Conservation (phyloP, 441 rosid species). For the Euphorbia schlechtendalii region DNA sequence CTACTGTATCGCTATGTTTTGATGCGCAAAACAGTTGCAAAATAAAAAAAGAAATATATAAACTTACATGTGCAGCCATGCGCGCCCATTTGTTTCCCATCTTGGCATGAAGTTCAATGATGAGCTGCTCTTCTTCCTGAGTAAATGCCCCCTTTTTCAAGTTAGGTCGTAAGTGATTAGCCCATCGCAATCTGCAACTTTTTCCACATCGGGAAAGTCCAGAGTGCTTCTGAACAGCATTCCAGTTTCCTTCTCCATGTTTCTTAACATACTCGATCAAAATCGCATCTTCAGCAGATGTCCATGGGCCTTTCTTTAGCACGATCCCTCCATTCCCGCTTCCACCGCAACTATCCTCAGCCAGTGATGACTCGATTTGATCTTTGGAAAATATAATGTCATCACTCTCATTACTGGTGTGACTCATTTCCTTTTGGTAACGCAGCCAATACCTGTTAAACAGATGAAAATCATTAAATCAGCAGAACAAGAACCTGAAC, state of each 20-base stretch:
- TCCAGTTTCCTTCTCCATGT: conserved; percentile 99
- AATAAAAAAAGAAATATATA: no score
- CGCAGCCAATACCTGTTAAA: conserved; percentile 31
- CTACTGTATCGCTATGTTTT: not conserved
- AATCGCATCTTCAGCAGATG: conserved; percentile 84
- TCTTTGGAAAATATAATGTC: conserved; percentile 48
- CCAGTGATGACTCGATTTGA: conserved; percentile 43
- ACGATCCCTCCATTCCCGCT: conserved; percentile 37
- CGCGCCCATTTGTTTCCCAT: conserved; percentile 99
- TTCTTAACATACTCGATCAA: conserved; percentile 83
- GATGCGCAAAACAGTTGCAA: no score
- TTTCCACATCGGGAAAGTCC: conserved; percentile 92
- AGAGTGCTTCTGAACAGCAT: conserved; percentile 88
- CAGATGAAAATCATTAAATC: conserved; percentile 37
- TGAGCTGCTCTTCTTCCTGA: conserved; percentile 77
- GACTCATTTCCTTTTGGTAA: conserved; percentile 60
- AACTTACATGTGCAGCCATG: conserved; percentile 94
- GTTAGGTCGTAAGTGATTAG: conserved; percentile 95
- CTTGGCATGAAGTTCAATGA: conserved; percentile 82
- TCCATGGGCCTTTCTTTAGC: conserved; percentile 99
- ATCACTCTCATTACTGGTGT: conserved; percentile 46
- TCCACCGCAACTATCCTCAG: conserved; percentile 40
- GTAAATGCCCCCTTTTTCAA: conserved; percentile 97
- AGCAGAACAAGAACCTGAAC: conserved; percentile 35
- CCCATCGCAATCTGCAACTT: conserved; percentile 98